These are phyloP conservation scores for Gremmenia infestans DNA, from an alignment of 2,329 filamentous ascomycete genomes.

Conservation along the genomic window DNA sequence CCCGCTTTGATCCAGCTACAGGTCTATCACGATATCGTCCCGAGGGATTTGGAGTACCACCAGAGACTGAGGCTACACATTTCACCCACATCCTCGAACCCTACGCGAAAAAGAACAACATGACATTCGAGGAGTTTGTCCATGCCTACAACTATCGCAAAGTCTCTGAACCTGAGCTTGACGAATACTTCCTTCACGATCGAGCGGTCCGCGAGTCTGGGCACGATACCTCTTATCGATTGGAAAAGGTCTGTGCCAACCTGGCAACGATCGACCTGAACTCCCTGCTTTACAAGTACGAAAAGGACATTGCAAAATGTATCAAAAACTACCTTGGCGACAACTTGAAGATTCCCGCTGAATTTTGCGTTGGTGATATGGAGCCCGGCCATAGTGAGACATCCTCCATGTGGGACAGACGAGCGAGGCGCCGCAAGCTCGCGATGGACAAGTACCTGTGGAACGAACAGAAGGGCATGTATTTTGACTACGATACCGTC, in stretches of 20 bases:
- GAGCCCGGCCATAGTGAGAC: slow-evolving; percentile 68
- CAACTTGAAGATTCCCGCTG: slow-evolving; percentile 71
- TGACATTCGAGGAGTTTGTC: slow-evolving; percentile 82
- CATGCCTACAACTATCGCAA: slow-evolving; percentile 76
- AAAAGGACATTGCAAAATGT: slow-evolving; percentile 82
- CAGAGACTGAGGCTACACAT: slow-evolving; percentile 51
- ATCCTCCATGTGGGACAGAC: slow-evolving; percentile 85
- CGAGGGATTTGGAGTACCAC: slow-evolving; percentile 48
- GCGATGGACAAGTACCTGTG: slow-evolving; percentile 91
- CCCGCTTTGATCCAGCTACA: slow-evolving; percentile 44
- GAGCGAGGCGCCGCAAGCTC: slow-evolving; percentile 76
- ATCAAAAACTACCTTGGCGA: slow-evolving; percentile 84
- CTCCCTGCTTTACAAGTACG: slow-evolving; percentile 93
- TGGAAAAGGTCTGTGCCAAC: slow-evolving; percentile 83
- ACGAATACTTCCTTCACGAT: slow-evolving; percentile 94
- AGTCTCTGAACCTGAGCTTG: slow-evolving; percentile 79
- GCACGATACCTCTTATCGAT: slow-evolving; percentile 91
- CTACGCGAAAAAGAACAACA: slow-evolving; percentile 54
- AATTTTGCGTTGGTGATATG: slow-evolving; percentile 69
- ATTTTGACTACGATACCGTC: slow-evolving; percentile 91
- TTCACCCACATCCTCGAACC: slow-evolving; percentile 41
- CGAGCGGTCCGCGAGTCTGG: slow-evolving; percentile 93
- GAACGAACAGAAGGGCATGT: slow-evolving; percentile 90
- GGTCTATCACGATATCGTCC: slow-evolving; percentile 49
- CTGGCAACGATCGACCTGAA: slow-evolving; percentile 93